Base-by-base conservation (phyloP, 2,329 filamentous ascomycete genomes). In the Aspergillus japonicus region DNA sequence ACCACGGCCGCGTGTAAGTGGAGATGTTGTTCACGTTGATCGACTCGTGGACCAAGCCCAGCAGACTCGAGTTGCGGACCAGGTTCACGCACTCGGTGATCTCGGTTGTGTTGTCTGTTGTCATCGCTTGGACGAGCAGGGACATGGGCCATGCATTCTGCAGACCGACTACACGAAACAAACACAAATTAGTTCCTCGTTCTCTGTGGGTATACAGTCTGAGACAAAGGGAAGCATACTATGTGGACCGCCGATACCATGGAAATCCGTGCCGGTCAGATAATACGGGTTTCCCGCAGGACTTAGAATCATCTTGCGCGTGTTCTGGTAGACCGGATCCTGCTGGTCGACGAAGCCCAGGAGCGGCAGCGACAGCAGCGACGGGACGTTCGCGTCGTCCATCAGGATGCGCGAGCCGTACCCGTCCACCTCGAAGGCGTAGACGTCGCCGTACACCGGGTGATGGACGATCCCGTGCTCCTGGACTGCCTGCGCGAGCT, bases 91-190 rank as follows among this genome's bases (percentile, higher is more conserved):
- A 90, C 52, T 85, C 82, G 61, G 77, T 80, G 64, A 99, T 98
- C 78, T 99, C 95, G 16, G 65, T 64, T 62, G 96, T 93, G 59
- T 93, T 83, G 54, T 94, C 84, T 5, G 88, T 89, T 0, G 95
- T 99, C 83, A 95, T 92, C 2, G 91, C 92, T 76, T 97, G 93
- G 21, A 97, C 85, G 8, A 99, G 82, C 63, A 97, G 80, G 73
- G 91, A 95, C 92, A 99, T 98, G 0, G 95, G 95, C 95, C 95
- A 99, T 7, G 94, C 95, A 66, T 96, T 91, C 68, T 85, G 81
- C n/a, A 96, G 79, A 0, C 95, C 95, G 66, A 97, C 76, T 89
- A 70, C 87, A 86, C 11, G 11, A 12, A 16, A 6, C 85, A 85
- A 50, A 12, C 3, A 60, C 61, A 44, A 51, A 56, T 62, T 69